Conservation (phyloP, 306 rosid genomes). For the Ormosia emarginata region DNA sequence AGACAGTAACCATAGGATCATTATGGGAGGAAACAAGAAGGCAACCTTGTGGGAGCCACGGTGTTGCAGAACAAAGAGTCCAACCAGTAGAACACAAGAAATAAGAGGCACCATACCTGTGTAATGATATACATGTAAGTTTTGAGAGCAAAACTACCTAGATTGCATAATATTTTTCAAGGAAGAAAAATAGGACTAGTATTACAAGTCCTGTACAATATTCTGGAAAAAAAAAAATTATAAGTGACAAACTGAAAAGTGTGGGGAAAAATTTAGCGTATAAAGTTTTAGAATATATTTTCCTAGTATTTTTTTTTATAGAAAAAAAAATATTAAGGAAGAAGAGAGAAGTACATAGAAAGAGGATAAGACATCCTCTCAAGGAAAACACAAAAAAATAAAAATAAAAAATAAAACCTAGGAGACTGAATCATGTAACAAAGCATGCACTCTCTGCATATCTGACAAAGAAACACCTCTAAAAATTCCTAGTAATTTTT, state of each 20-base stretch:
- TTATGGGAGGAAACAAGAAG: conserved; percentile 67
- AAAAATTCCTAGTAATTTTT: too few relatives aligned
- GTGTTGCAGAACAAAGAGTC: conserved; percentile 73
- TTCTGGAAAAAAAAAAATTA: not conserved
- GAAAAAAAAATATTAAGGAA: too few relatives aligned
- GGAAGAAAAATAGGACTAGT: not conserved
- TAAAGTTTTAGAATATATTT: conserved; percentile 1
- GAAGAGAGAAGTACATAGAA: too few relatives aligned
- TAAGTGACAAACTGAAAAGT: not conserved
- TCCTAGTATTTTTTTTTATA: not conserved
- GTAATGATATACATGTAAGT: conserved; percentile 15
- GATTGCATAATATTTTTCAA: conserved; percentile 1
- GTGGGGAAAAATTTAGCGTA: not conserved
- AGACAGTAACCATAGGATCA: conserved; percentile 68
- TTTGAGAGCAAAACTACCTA: conserved; percentile 20
- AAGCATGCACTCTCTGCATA: too few relatives aligned
- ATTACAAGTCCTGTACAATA: not conserved
- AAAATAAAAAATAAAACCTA: too few relatives aligned
- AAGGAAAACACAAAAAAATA: too few relatives aligned
- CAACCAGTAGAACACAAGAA: conserved; percentile 66
- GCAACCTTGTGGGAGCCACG: conserved; percentile 76
- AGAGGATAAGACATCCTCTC: too few relatives aligned
- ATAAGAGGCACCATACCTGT: conserved; percentile 59
- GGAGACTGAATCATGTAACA: too few relatives aligned
- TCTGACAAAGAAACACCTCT: too few relatives aligned